phyloP scores from a whole-genome alignment of 805 yeast genomes.

The Nakazawaea pomicola region DNA sequence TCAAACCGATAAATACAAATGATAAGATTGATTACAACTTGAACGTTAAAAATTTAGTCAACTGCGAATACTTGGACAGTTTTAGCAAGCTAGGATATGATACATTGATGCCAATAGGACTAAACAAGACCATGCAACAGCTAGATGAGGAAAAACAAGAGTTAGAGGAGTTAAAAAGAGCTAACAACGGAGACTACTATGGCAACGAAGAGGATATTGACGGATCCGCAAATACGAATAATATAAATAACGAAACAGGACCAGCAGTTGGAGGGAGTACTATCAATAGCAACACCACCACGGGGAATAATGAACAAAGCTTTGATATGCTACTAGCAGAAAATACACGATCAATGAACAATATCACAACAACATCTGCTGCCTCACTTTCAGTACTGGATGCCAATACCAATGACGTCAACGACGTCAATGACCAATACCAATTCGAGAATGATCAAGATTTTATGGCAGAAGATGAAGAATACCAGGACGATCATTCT shows the following conservation, averaged over 20 bases:
- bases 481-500: slow-evolving; percentile 29
- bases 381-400: neutral
- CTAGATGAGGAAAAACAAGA: slow-evolving; percentile 24
- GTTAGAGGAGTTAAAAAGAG: slow-evolving; percentile 14
- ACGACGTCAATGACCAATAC: slow-evolving; percentile 5
- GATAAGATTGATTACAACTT: slow-evolving; percentile 16
- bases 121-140: slow-evolving; percentile 47
- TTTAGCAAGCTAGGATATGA: slow-evolving; percentile 43
- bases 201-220: slow-evolving; percentile 14
- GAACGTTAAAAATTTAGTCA: slow-evolving; percentile 18
- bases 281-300: no score
- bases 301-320: no score
- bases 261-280: no score
- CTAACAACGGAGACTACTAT: slow-evolving; percentile 9
- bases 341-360: slow-evolving; percentile 7
- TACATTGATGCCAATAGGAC: slow-evolving; percentile 54
- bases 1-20: slow-evolving; percentile 3
- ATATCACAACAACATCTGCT: neutral
- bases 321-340: slow-evolving; percentile 9
- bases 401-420: neutral
- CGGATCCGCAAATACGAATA: no score
- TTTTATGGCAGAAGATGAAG: slow-evolving; percentile 34
- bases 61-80: slow-evolving; percentile 20
- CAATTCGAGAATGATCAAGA: slow-evolving; percentile 19
- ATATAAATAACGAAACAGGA: neutral